phyloP scores from a whole-genome alignment of 805 yeast genomes.

The Gaillardinia entomophila region DNA sequence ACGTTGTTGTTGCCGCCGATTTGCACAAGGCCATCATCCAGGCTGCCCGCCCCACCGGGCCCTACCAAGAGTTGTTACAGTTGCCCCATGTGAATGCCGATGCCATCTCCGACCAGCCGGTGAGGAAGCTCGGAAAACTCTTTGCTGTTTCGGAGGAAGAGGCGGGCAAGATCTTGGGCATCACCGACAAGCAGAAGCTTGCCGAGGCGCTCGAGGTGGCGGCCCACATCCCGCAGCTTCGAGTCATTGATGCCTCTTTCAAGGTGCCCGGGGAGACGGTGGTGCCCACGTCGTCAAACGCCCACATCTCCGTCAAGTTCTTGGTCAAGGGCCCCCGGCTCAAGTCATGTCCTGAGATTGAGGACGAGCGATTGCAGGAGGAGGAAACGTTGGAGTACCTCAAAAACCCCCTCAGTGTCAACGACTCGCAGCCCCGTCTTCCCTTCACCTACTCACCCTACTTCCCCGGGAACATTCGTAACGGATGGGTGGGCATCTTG shows the following conservation, averaged over 20 bases:
- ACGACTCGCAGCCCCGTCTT: slow-evolving; percentile 62
- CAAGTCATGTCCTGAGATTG: slow-evolving; percentile 47
- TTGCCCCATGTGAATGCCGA: slow-evolving; percentile 64
- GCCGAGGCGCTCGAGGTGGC: slow-evolving; percentile 52
- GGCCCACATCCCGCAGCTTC: slow-evolving; percentile 58
- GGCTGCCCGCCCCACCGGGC: slow-evolving; percentile 55
- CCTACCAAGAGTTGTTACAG: slow-evolving; percentile 67
- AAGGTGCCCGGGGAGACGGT: slow-evolving; percentile 80
- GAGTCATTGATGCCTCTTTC: slow-evolving; percentile 65
- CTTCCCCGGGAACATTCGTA: slow-evolving; percentile 54
- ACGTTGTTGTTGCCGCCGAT: slow-evolving; percentile 55
- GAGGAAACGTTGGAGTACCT: slow-evolving; percentile 59
- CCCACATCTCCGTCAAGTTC: slow-evolving; percentile 72
- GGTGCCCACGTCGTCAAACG: slow-evolving; percentile 59
- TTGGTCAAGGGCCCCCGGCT: slow-evolving; percentile 69
- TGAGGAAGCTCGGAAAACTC: slow-evolving; percentile 65
- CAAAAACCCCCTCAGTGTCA: slow-evolving; percentile 64
- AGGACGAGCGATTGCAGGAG: slow-evolving; percentile 42
- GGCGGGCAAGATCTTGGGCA: slow-evolving; percentile 52
- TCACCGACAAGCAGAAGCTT: slow-evolving; percentile 40
- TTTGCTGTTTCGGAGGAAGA: slow-evolving; percentile 54
- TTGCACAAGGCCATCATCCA: slow-evolving; percentile 69
- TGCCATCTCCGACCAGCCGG: slow-evolving; percentile 35
- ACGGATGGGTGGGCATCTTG: slow-evolving; percentile 64
- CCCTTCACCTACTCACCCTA: slow-evolving; percentile 68